phyloP scores from a whole-genome alignment of 495 filamentous ascomycete species.

The Talaromyces wortmannii region DNA sequence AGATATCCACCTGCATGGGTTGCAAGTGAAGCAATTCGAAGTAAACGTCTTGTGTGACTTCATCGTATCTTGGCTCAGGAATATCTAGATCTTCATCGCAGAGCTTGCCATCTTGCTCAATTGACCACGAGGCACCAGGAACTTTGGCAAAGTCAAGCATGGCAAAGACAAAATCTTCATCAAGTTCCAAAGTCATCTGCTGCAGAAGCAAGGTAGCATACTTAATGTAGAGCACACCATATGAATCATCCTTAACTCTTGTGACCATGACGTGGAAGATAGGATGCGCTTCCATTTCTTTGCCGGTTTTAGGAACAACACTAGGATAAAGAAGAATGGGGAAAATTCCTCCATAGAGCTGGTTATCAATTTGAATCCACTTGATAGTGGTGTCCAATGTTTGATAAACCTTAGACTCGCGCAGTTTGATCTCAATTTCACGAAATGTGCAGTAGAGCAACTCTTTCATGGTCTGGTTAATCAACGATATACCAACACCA shows the following conservation, averaged over 20 bases:
- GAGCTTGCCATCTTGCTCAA: conserved; percentile 72
- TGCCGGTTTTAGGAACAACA: conserved; percentile 96
- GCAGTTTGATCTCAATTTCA: conserved; percentile 85
- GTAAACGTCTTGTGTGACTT: conserved; percentile 86
- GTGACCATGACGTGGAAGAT: conserved; percentile 89
- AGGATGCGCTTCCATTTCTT: conserved; percentile 94
- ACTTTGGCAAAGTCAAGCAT: conserved; percentile 93
- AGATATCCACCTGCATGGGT: conserved; percentile 95
- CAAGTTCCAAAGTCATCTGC: conserved; percentile 96
- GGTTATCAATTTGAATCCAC: conserved; percentile 99
- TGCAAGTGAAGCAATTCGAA: conserved; percentile 96
- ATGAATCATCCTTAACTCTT: conserved; percentile 94
- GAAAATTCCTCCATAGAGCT: conserved; percentile 96
- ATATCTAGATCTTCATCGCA: conserved; percentile 88
- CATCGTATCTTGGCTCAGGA: conserved; percentile 80
- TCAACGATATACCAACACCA: conserved; percentile 86
- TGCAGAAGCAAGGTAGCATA: conserved; percentile 90
- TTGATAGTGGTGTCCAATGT: conserved; percentile 84
- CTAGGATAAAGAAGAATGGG: conserved; percentile 95
- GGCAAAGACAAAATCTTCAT: conserved; percentile 96
- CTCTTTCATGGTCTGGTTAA: conserved; percentile 88
- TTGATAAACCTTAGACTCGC: conserved; percentile 87
- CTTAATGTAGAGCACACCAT: conserved; percentile 97
- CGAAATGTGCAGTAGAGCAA: conserved; percentile 90
- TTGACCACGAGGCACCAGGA: conserved; percentile 86